A percentile compares a stretch with the other conserved stretches of the same genome.
Evolutionary conservation across 306 rosid genomes (phyloP).

Genomic region (Fragaria ananassa): DNA sequence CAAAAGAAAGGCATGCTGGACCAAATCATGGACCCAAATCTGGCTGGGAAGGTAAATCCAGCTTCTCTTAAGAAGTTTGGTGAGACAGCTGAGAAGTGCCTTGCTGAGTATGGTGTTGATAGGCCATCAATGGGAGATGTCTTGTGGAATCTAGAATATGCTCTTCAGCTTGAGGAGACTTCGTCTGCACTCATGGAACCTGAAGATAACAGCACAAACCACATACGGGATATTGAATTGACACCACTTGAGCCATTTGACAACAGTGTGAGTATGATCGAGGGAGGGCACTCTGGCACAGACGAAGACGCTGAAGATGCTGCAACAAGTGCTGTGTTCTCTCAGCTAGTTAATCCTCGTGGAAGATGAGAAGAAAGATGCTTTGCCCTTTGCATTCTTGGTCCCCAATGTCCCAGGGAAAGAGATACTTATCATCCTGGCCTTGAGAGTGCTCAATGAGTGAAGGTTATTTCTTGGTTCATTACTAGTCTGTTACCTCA

Average conservation of each 20-base stretch:
- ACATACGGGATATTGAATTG: slow-evolving; percentile 77
- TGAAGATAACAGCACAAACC: slow-evolving; percentile 93
- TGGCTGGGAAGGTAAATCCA: slow-evolving; percentile 75
- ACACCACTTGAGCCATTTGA: slow-evolving; percentile 72
- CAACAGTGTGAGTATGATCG: slow-evolving; percentile 74
- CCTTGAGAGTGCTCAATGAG: slow-evolving; percentile 26
- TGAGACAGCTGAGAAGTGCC: slow-evolving; percentile 93
- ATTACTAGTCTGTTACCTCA: slow-evolving; percentile 24
- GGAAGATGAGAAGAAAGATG: slow-evolving; percentile 63
- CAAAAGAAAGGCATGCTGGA: slow-evolving; percentile 97
- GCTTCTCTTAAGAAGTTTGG: slow-evolving; percentile 93
- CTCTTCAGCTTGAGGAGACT: slow-evolving; percentile 91
- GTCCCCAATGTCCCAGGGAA: slow-evolving; percentile 15
- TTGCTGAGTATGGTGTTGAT: slow-evolving; percentile 86
- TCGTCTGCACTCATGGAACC: slow-evolving; percentile 82
- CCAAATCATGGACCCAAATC: slow-evolving; percentile 86
- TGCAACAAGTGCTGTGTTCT: slow-evolving; percentile 91
- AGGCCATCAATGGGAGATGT: slow-evolving; percentile 98
- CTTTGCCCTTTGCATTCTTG: slow-evolving; percentile 26
- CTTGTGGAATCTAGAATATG: slow-evolving; percentile 90
- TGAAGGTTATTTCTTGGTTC: slow-evolving; percentile 34
- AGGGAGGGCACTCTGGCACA: slow-evolving; percentile 48
- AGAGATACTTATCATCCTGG: slow-evolving; percentile 33
- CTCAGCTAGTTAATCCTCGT: slow-evolving; percentile 90
- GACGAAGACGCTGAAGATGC: slow-evolving; percentile 73